Percentiles rank a stretch among this genome's conserved stretches.
phyloP scores from a whole-genome alignment of 140 eudicot genomes.

The Oenanthe javanica region DNA sequence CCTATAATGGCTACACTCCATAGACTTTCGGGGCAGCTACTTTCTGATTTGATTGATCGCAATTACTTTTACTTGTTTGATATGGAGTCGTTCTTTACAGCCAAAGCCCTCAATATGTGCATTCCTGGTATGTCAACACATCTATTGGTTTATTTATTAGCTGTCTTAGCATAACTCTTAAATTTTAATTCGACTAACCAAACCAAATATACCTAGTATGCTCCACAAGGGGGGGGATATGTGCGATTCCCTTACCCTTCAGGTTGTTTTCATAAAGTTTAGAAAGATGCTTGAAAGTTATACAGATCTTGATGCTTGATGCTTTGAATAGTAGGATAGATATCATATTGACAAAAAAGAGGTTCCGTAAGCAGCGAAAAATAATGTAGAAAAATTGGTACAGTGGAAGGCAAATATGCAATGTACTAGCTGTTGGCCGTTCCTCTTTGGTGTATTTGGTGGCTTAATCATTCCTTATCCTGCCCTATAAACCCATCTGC shows the following conservation, averaged over 20 bases:
- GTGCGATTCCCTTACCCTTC: not conserved
- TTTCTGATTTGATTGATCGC: constrained; percentile 87
- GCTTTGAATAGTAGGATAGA: not conserved
- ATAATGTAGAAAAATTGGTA: not conserved
- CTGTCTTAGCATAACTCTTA: not conserved
- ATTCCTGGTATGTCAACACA: constrained; percentile 66
- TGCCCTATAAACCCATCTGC: not conserved
- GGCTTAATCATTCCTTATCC: not conserved
- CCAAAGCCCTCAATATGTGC: constrained; percentile 98
- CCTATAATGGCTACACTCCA: constrained; percentile 99
- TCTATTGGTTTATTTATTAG: not conserved
- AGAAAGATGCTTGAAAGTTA: too few relatives aligned
- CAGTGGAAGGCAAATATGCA: too few relatives aligned
- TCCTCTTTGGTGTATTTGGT: not conserved
- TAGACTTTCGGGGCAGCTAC: constrained; percentile 94
- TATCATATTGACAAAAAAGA: not conserved
- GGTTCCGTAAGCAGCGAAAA: not conserved
- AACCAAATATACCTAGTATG: not conserved
- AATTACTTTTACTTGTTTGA: constrained; percentile 92
- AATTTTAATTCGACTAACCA: not conserved
- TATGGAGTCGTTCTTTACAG: constrained; percentile 98
- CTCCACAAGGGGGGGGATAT: not conserved
- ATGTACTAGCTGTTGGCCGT: not conserved
- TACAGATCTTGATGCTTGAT: too few relatives aligned
- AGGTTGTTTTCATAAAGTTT: too few relatives aligned